Evolutionary conservation across 305 asterid species (phyloP), one percentile per base, ranked within the genome.

Genomic region (Rubia peregrina): DNA sequence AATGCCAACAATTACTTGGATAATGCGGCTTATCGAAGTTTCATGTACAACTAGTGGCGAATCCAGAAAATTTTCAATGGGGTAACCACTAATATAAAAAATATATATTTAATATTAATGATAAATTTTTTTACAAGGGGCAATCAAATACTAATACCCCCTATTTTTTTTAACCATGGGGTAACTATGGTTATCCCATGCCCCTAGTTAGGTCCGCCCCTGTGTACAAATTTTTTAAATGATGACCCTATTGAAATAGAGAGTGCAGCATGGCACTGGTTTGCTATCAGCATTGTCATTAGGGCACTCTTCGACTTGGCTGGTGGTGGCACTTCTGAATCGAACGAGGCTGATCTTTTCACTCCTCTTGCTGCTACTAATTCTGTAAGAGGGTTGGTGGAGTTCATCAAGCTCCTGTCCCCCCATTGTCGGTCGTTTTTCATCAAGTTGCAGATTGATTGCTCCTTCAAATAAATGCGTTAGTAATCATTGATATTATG

Each of bases 281-380:
- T 16, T 77, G 77, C 69, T 33, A 11, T 44, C 80, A 69, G 68
- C 75, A 77, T 77, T 33, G 42, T 59, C 0, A 42, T 73, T 2
- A 61, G 80, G 65, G 74, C 75, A 0, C 80, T 69, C 17, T 77
- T 74, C 0, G 77, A 73, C 71, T 60, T 73, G 62, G 77, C 74
- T 0, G 77, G 80, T 5, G 80, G 77, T 0, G 79, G 64, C 40
- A 4, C 12, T 7, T 14, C 64, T 0, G n/a, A 59, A 24, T 59
- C 40, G 16, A 59, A 22, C 16, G 64, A 59, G 64, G 64, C 38
- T 22, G 40, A 59, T 21, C 13, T 26, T 4, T 59, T 59, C 64
- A 59, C 38, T 10, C 64, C 64, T 10, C 36, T 59, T 59, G 64
- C 64, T 59, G 64, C 64, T 19, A 59, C 64, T 19, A 59, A 59